A percentile compares a stretch with the other conserved stretches of the same genome.
Conservation (phyloP, 2,329 filamentous ascomycete genomes). For the Pestalotiopsis sp. region DNA sequence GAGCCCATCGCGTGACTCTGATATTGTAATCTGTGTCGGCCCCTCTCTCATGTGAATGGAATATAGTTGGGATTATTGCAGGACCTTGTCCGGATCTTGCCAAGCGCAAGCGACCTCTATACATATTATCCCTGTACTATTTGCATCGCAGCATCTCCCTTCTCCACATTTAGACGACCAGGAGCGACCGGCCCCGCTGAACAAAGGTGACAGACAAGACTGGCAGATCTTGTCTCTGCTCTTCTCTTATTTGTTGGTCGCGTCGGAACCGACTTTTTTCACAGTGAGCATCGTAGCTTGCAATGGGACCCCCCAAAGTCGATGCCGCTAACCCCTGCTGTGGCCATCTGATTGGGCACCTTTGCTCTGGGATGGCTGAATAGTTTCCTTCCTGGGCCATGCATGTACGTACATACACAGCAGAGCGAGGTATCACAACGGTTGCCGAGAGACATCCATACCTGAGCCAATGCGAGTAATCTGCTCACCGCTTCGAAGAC, state of each 20-base stretch:
- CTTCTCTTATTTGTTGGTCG: background rate
- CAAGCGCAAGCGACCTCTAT: background rate
- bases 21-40: background rate
- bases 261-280: background rate
- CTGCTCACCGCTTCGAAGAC: constrained; percentile 7
- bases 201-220: constrained; percentile 4
- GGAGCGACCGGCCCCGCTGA: constrained; percentile 1
- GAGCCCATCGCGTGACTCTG: background rate
- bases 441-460: background rate
- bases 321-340: background rate
- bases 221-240: constrained; percentile 1
- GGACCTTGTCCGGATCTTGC: background rate
- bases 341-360: constrained; percentile 10
- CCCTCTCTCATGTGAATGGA: background rate
- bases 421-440: constrained; percentile 5
- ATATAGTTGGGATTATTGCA: background rate
- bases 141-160: background rate
- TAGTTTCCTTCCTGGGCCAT: constrained; percentile 2
- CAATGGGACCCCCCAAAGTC: background rate
- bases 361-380: constrained; percentile 10
- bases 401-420: background rate
- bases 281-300: background rate
- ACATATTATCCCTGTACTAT: background rate
- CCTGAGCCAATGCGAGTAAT: constrained; percentile 7
- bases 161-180: constrained; percentile 4